Evolutionary conservation across 192 early-diverging fungal genomes (phyloP), one percentile per base, ranked within the genome.

Genomic region (Podochytrium sp.): DNA sequence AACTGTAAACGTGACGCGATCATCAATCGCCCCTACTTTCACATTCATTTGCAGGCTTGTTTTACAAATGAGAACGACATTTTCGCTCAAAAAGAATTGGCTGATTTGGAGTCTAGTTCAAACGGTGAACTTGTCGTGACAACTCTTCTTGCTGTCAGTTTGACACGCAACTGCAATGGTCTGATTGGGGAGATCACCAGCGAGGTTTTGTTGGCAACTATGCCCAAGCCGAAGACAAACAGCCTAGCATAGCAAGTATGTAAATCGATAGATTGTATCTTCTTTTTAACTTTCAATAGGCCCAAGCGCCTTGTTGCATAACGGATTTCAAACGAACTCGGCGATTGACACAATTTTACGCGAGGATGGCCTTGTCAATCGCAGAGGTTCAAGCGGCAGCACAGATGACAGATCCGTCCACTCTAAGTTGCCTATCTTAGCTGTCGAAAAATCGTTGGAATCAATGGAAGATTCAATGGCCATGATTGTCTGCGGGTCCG

Each of bases 31-130:
- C 76, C 71, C 6, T 2, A 25, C 14, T 38, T 41, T 16, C 35
- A 63, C 25, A 74, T 74, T 27, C 51, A 62, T 34, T 43, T 80
- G 2, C 63, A 78, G 23, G 59, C 62, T 27, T 37, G 59, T 25
- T 67, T 69, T 34, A 62, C 60, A 4, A 70, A 55, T 58, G 76
- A 80, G 20, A 23, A 18, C 20, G 79, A 80, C 29, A 51, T 76
- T 3, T 80, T 80, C 61, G 71, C 47, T 12, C 49, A 42, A 29
- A 60, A 78, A 23, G 59, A 70, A 55, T 12, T 80, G 3, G 73
- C 50, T 10, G 3, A 75, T 12, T 23, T 74, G 3, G 65, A 76
- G 42, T 27, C 38, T 6, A 34, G n/a, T 16, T 12, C 61, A 10
- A 12, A 60, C 18, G 76, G 76, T 5, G 37, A 61, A 10, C 20